These are phyloP conservation scores for Antrodiella citrinella DNA, from an alignment of 768 basidiomycete species.

Conservation along the genomic window DNA sequence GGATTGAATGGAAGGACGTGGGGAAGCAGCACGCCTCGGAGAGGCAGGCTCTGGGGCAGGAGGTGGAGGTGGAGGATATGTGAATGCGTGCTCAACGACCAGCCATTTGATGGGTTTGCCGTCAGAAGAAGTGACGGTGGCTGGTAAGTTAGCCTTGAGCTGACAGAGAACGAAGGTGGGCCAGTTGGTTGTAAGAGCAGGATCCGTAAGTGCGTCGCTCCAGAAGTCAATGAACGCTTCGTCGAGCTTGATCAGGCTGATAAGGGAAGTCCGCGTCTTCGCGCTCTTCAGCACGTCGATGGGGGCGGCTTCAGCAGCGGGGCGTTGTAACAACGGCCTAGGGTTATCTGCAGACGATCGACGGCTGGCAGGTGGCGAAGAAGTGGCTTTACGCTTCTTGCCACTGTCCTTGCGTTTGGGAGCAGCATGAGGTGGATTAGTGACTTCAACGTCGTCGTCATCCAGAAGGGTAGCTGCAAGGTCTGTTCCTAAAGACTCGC, in stretches of 20 bases:
- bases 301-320: not conserved
- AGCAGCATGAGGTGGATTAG: slow-evolving; percentile 26
- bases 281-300: not conserved
- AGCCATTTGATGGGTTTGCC: slow-evolving; percentile 49
- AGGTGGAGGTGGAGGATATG: slow-evolving; percentile 27
- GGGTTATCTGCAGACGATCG: too few species aligned
- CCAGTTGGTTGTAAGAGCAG: slow-evolving; percentile 49
- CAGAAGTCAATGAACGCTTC: slow-evolving; percentile 83
- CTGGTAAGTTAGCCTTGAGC: slow-evolving; percentile 29
- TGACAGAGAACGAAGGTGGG: slow-evolving; percentile 66
- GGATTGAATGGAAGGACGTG: slow-evolving; percentile 20
- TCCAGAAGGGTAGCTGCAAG: slow-evolving; percentile 54
- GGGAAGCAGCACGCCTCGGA: slow-evolving; percentile 20
- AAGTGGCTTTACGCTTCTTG: slow-evolving; percentile 23
- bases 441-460: slow-evolving; percentile 51
- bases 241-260: slow-evolving; percentile 50
- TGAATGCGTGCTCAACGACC: slow-evolving; percentile 57
- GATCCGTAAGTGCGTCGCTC: slow-evolving; percentile 66
- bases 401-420: slow-evolving; percentile 24
- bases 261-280: not conserved
- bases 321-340: too few species aligned
- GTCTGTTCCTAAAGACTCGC: slow-evolving; percentile 28
- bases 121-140: not conserved
- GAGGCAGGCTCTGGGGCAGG: slow-evolving; percentile 17
- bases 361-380: slow-evolving; percentile 14